Evolutionary conservation across 1,139 yeast genomes (phyloP), one percentile per base, ranked within the genome.

Genomic region (Yamadazyma triangularis): DNA sequence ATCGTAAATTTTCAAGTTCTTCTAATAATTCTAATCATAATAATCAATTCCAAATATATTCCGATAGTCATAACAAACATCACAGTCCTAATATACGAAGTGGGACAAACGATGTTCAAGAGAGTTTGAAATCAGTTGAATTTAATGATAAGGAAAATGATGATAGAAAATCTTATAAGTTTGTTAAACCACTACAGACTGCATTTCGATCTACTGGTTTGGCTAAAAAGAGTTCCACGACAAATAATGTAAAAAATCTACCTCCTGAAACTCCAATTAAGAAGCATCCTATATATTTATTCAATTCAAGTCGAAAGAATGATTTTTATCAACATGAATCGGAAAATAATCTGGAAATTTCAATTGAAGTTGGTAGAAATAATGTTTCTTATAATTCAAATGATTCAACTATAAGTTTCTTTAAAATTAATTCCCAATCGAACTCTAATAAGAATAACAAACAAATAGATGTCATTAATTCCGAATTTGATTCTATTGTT

Each of bases 261-360:
- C 72, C 72, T 32, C 95, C 95, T 0, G 95, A 86, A 43, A 86
- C 95, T 0, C 95, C 95, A 0, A 81, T 87, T 48, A 86, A 85
- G 49, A 73, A 72, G 46, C 69, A 66, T 37, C 72, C 87, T 60
- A 33, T 60, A 36, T 58, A 58, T 56, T 39, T 64, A 33, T 44
- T 64, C 31, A 58, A 54, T 32, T 41, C 30, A 13, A 25, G 21
- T 25, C 33, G 6, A 12, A 18, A 18, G 20, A 18, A 18, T 7
- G 20, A 18, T 18, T 18, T 18, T 9, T 18, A 18, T 18, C 20
- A 18, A 18, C 20, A 18, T 18, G 20, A 18, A 18, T 18, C 20
- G 9, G 42, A 39, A 11, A 43, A 45, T 27, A 36, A 34, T 19
- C 35, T 40, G 10, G 50, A 44, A 29, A 29, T 44, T 12, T 65